Evolutionary conservation across 257 asterid species (phyloP), one percentile per base, ranked within the genome.

Genomic region (Knoxia roxburghii): DNA sequence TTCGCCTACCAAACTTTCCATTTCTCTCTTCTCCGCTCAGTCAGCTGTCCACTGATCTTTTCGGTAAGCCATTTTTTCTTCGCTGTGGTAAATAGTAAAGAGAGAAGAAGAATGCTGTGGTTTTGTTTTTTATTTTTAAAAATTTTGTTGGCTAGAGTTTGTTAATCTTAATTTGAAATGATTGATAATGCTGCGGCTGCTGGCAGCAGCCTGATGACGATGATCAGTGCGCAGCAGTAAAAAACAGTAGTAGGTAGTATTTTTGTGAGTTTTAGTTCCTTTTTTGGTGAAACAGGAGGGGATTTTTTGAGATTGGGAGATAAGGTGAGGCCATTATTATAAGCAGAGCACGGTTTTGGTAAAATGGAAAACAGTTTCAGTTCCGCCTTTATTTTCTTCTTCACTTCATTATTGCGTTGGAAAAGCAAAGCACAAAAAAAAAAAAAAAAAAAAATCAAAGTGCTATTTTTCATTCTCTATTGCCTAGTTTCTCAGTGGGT

Each of bases 381-480:
- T 35, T 27, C 51, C 39, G 15, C 30, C 32, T 57, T 57, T 23
- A n/a, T n/a, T 15, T 29, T 18, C 41, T 37, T 2, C 61, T 27
- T 5, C 11, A 13, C 0, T 26, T 55, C n/a, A 24, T 64, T 73
- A 24, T 57, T 45, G 77, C 79, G 49, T 74, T 69, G 72, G 74
- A 70, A 78, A 77, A 75, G 77, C 48, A 53, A 48, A 61, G 54
- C 23, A 24, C 30, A 67, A 13, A 20, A 13, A 24, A 58, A 32
- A 35, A 33, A 18, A 8, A 40, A 51, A 12, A 21, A 20, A 61
- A 51, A 29, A 50, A 68, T 17, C 37, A 17, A n/a, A 49, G 21
- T 68, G 29, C 65, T 37, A 9, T 37, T 37, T 37, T 37, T 37
- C 41, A 37, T 4, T 37, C 9, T 37, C 6, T 37, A 37, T 4